Conservation (phyloP, 129 eudicot species). For the Erigeron canadensis region DNA sequence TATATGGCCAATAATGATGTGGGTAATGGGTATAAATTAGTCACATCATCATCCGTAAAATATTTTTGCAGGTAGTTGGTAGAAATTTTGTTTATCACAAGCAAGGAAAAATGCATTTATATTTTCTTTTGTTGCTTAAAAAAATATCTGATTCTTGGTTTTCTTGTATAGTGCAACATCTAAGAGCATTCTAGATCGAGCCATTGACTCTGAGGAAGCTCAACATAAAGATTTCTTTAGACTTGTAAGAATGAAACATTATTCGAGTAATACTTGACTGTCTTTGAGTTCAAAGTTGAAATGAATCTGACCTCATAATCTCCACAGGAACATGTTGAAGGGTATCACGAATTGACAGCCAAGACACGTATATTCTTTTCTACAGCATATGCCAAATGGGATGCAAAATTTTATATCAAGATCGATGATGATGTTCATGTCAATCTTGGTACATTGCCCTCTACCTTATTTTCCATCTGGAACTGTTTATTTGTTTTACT, state of each 20-base stretch:
- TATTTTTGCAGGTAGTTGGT: neutral
- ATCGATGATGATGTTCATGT: constrained; percentile 91
- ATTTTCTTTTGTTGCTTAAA: neutral
- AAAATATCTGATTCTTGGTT: neutral
- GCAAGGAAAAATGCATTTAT: neutral
- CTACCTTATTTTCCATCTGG: neutral
- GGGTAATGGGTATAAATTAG: too few relatives aligned
- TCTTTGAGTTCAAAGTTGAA: constrained; percentile 26
- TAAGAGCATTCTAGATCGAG: constrained; percentile 75
- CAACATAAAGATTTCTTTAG: constrained; percentile 84
- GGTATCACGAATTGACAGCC: constrained; percentile 80
- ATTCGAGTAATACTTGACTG: neutral
- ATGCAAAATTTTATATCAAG: constrained; percentile 80
- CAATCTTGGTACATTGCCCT: constrained; percentile 55
- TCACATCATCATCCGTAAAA: too few relatives aligned
- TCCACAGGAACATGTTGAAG: constrained; percentile 75
- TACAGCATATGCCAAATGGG: constrained; percentile 83
- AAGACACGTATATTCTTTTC: constrained; percentile 74
- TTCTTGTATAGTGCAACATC: constrained; percentile 55
- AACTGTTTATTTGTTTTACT: constrained; percentile 6
- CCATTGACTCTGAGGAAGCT: constrained; percentile 80
- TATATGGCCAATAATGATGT: too few relatives aligned
- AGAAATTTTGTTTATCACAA: constrained; percentile 5
- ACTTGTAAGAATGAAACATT: constrained; percentile 46
- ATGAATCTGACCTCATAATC: constrained; percentile 10